A percentile compares a stretch with the other conserved stretches of the same genome.
These are phyloP conservation scores for Grifola frondosa DNA, from an alignment of 1,284 basidiomycete genomes.

Conservation along the genomic window DNA sequence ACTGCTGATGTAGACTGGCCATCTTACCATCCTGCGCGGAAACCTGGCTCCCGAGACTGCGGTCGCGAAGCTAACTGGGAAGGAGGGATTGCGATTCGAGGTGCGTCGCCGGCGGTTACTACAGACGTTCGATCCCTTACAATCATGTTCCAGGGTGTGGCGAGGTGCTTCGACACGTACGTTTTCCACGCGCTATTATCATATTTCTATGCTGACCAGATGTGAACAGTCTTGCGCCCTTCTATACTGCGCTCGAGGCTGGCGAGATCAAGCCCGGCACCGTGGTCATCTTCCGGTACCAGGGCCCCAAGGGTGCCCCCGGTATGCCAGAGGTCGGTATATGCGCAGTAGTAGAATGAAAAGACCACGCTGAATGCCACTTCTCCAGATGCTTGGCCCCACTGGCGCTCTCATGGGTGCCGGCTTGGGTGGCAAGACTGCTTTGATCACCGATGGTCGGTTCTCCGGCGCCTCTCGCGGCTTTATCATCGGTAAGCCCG, in stretches of 20 bases:
- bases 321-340: conserved; percentile 87
- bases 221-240: conserved; percentile 67
- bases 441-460: conserved; percentile 93
- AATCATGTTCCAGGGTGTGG: conserved; percentile 55
- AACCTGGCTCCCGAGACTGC: conserved; percentile 90
- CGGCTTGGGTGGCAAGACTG: conserved; percentile 87
- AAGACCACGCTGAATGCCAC: not conserved
- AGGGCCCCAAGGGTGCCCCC: conserved; percentile 94
- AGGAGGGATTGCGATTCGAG: conserved; percentile 89
- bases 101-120: conserved; percentile 48
- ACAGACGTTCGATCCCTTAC: no score
- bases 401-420: conserved; percentile 93
- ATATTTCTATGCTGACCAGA: not conserved
- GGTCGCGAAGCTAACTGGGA: conserved; percentile 95
- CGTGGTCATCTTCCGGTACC: conserved; percentile 90
- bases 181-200: not conserved
- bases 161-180: conserved; percentile 76
- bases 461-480: conserved; percentile 83
- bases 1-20: conserved; percentile 62
- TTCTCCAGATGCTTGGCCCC: conserved; percentile 60
- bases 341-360: conserved; percentile 9
- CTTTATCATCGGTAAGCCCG: conserved; percentile 57
- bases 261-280: conserved; percentile 86
- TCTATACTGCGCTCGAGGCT: conserved; percentile 81
- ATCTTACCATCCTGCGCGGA: conserved; percentile 89